Conservation (phyloP, 345 rosid genomes). For the Brassica nigra region DNA sequence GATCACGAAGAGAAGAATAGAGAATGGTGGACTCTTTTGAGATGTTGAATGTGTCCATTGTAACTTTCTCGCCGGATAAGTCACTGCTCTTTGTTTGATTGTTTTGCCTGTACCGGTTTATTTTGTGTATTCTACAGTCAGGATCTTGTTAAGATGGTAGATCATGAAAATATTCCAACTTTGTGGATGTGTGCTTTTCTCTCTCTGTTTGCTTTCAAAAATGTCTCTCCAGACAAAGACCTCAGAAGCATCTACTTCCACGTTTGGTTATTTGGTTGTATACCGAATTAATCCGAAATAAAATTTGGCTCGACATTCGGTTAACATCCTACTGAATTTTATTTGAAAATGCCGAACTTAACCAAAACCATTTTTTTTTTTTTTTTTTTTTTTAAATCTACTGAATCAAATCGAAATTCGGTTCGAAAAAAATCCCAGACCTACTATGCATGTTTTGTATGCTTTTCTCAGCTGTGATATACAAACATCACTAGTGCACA, state of each 20-base stretch:
- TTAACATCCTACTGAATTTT: no score
- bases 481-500: conserved; percentile 29
- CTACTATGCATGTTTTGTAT: neutral
- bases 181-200: neutral
- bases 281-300: no score
- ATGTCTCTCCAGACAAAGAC: neutral
- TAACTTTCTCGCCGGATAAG: neutral
- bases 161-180: neutral
- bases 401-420: no score
- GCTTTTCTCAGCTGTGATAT: neutral
- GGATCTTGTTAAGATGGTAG: conserved; percentile 5
- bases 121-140: conserved; percentile 12
- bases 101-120: neutral
- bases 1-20: conserved; percentile 6
- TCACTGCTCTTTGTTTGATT: conserved; percentile 15
- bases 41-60: conserved; percentile 5
- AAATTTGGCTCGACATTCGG: no score
- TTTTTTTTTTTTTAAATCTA: no score
- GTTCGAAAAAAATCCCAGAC: no score
- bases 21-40: conserved; percentile 19
- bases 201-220: neutral
- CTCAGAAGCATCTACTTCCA: neutral
- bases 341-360: no score
- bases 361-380: no score
- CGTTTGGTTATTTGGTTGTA: no score